Base-by-base conservation (phyloP, 1,284 basidiomycete genomes). In the Rhodotorula mucilaginosa region DNA sequence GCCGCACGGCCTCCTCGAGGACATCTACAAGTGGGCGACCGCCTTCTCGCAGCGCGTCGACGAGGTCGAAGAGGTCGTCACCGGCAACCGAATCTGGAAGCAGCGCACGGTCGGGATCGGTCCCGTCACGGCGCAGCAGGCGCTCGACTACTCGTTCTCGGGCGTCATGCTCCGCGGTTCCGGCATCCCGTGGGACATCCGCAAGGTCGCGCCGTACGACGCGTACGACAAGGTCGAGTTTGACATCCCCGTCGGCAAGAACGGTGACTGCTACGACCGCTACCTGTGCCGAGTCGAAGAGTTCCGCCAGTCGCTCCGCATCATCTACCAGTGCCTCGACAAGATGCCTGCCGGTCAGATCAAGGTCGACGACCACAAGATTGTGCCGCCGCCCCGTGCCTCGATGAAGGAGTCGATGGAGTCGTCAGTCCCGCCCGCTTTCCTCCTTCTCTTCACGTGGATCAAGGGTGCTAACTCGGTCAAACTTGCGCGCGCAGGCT, bases 381-480 rank as follows among this genome's bases (percentile, higher is more conserved):
- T 98, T 73, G 90, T 92, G 2, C 93, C 96, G n/a, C 97, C 96
- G 56, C 94, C 97, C 26, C 88, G 96, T 74, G 94, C 96, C 2
- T 89, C 89, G 64, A 99, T 99, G 97, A 99, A 99, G 84, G 96
- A 99, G 85, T 92, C 89, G 82, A 98, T 98, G 95, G 93, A 52
- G 31, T 47, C 63, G 63, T 54, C 29, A 23, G 56, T 59, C 5
- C 34, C 26, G 26, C 26, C 26, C 21, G 31, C 49, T 19, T 6
- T 31, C n/a, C 31, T 34, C 34, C 34, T 34, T 34, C 34, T 6
- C 5, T 34, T 34, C 34, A 0, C 34, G 34, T 0, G 34, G 34
- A 7, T 34, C 34, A 34, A 26, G 26, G 34, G 34, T 34, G 1
- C 34, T 34, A 7, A 34, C 34, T 34, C 34, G 34, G 34, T 34